Evolutionary conservation across 2,329 filamentous ascomycete species (phyloP), one percentile per base, ranked within the genome.

Genomic region (Ophiostoma sp.): DNA sequence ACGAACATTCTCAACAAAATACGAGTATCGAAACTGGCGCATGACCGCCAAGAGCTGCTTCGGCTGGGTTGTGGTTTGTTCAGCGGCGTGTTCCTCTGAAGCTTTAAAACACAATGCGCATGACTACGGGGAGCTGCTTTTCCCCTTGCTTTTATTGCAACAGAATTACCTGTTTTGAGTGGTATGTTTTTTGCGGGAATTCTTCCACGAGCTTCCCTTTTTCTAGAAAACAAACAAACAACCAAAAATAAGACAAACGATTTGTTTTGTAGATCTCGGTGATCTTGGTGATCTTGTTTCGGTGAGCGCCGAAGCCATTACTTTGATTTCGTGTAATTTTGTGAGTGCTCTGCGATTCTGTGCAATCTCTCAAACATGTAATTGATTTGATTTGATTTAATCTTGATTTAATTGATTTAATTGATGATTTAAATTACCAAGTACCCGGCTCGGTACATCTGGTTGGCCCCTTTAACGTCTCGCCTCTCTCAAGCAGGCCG

Each of bases 1-100:
- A 57, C 52, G 52, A 57, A 57, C 52, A 27, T 57, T 57, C 52
- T 15, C 52, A 57, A 57, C 52, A 57, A 57, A 57, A 23, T 57
- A 57, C 52, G 52, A 57, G n/a, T n/a, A 11, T 27, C 27, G 52
- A 57, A 27, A 57, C n/a, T 8, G 52, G 52, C 52, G 23, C 52
- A 57, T 57, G 52, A 57, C 52, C 23, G 52, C 52, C 52, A 57
- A 27, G 52, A 27, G 20, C 23, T 52, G 4, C 4, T 23, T 52
- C 8, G 7, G 39, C 39, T 48, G 44, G 44, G 17, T 57, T 27
- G 23, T 23, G n/a, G n/a, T 57, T 57, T 57, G 44, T 48, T 48
- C 6, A 7, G 15, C 44, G 44, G 44, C 44, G 44, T 5, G 7
- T 23, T 23, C 8, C 27, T 57, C 52, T 27, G 10, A 57, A 57